phyloP scores from a whole-genome alignment of 345 rosid species.

The Arabis alpina region DNA sequence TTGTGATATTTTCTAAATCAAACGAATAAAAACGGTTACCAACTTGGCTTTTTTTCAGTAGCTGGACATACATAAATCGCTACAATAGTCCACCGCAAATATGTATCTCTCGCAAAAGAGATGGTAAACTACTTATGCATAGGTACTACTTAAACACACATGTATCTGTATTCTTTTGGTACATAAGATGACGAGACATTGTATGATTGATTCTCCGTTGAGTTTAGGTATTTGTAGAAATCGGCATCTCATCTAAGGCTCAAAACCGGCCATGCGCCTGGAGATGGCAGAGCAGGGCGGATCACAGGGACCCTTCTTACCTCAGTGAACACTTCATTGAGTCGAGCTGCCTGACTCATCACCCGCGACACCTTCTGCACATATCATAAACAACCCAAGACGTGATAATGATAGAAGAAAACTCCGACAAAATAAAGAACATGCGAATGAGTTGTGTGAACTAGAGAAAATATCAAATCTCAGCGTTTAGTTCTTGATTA shows the following conservation, averaged over 20 bases:
- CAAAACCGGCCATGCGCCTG: slow-evolving; percentile 75
- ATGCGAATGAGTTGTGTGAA: background rate
- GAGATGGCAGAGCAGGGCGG: slow-evolving; percentile 62
- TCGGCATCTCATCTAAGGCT: slow-evolving; percentile 39
- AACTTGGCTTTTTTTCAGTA: background rate
- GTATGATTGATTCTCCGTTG: slow-evolving; percentile 12
- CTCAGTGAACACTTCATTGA: slow-evolving; percentile 85
- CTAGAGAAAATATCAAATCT: background rate
- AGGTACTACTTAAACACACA: slow-evolving; percentile 19
- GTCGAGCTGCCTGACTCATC: slow-evolving; percentile 80
- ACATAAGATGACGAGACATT: slow-evolving; percentile 25
- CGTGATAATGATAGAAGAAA: slow-evolving; percentile 20
- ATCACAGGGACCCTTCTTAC: slow-evolving; percentile 80
- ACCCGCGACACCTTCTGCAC: slow-evolving; percentile 40
- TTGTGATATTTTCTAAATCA: slow-evolving; percentile 7
- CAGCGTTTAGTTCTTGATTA: background rate
- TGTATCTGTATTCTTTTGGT: background rate
- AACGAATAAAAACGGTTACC: slow-evolving; percentile 1
- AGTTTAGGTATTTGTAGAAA: background rate
- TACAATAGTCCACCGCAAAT: background rate
- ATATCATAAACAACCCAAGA: slow-evolving; percentile 33
- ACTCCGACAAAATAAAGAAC: background rate
- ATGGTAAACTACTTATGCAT: slow-evolving; percentile 17
- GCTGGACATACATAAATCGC: slow-evolving; percentile 10
- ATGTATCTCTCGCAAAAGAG: slow-evolving; percentile 3